phyloP scores from a whole-genome alignment of 2,329 filamentous ascomycete genomes.

The Exophiala sideris region DNA sequence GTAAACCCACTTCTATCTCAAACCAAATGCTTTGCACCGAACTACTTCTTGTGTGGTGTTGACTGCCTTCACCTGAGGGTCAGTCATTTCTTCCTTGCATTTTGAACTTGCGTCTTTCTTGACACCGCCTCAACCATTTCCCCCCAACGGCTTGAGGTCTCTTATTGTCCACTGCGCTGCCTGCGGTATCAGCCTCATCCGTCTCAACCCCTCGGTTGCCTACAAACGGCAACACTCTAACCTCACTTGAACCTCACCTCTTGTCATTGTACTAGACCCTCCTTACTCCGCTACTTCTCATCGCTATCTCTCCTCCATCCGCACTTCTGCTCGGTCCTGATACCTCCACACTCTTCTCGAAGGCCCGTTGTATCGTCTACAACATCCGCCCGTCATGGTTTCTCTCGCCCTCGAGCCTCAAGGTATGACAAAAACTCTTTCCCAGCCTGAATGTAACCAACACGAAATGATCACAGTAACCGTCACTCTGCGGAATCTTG shows the following conservation, averaged over 20 bases:
- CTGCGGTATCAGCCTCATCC: not conserved
- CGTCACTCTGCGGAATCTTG: slow-evolving; percentile 34
- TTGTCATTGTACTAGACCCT: slow-evolving; percentile 1
- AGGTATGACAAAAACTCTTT: no score
- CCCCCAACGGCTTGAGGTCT: not conserved
- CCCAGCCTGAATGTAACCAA: not conserved
- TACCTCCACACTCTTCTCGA: no score
- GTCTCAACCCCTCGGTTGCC: slow-evolving; percentile 10
- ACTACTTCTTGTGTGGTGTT: not conserved
- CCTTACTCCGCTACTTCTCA: not conserved
- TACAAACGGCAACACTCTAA: slow-evolving; percentile 4
- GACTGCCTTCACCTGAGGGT: not conserved
- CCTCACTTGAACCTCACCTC: slow-evolving; percentile 7
- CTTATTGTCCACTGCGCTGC: not conserved
- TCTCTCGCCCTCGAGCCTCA: not conserved
- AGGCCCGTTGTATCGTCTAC: no score
- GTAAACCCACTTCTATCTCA: not conserved
- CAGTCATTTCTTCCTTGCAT: not conserved
- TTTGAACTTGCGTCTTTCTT: not conserved
- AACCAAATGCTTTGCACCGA: not conserved
- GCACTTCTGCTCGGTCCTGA: no score
- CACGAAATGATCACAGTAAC: slow-evolving; percentile 30
- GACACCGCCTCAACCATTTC: not conserved
- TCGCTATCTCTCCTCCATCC: no score
- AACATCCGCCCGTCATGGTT: not conserved